Percentiles rank a stretch among this genome's conserved stretches.
Conservation (phyloP, 345 rosid genomes). For the Kernera saxatilis region DNA sequence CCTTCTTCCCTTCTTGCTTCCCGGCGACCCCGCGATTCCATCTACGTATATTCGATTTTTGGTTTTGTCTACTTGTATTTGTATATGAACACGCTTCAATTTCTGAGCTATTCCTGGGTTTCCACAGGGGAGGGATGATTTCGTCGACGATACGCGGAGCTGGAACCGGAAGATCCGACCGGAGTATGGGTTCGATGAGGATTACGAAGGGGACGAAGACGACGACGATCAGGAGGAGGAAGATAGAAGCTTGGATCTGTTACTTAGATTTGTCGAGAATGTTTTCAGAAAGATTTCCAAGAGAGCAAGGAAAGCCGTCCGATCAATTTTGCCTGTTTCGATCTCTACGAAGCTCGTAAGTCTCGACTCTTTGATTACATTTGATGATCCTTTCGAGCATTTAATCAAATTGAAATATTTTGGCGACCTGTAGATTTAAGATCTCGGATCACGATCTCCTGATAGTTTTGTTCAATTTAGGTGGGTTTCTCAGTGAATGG, state of each 20-base stretch:
- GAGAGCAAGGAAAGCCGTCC: slow-evolving; percentile 74
- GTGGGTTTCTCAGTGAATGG: slow-evolving; percentile 88
- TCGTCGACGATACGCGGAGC: slow-evolving; percentile 45
- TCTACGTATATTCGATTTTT: slow-evolving; percentile 12
- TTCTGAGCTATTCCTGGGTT: background rate
- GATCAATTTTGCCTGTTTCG: slow-evolving; percentile 69
- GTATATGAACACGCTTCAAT: background rate
- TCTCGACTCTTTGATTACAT: background rate
- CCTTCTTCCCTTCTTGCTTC: slow-evolving; percentile 22
- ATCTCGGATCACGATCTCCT: background rate
- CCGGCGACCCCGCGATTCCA: slow-evolving; percentile 32
- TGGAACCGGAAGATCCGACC: slow-evolving; percentile 69
- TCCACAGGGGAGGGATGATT: slow-evolving; percentile 32
- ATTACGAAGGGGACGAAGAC: slow-evolving; percentile 34
- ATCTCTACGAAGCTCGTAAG: slow-evolving; percentile 62
- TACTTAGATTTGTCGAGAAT: slow-evolving; percentile 62
- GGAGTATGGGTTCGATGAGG: slow-evolving; percentile 31
- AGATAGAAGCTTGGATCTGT: slow-evolving; percentile 80
- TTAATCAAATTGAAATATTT: background rate
- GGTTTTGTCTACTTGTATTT: background rate
- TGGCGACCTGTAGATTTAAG: background rate
- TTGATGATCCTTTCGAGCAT: background rate
- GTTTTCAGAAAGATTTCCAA: slow-evolving; percentile 66
- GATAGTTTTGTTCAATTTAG: slow-evolving; percentile 28
- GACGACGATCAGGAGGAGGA: slow-evolving; percentile 68